A percentile compares a stretch with the other conserved stretches of the same genome.
phyloP scores from a whole-genome alignment of 768 basidiomycete species.

The Naematelia encephala region DNA sequence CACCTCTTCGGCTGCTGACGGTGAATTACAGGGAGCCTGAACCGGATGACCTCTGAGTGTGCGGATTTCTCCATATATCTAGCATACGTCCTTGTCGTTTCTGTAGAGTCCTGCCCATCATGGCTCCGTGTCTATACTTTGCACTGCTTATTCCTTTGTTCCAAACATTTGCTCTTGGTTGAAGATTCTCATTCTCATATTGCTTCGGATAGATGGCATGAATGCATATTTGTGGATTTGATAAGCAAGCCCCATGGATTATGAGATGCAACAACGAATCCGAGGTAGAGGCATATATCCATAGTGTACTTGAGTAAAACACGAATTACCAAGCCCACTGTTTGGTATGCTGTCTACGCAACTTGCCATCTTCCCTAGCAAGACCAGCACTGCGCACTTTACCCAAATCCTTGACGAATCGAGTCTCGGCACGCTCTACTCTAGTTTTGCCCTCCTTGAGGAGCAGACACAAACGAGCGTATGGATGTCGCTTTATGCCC shows the following conservation, averaged over 20 bases:
- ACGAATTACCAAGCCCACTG: constrained; percentile 45
- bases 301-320: too few relatives aligned
- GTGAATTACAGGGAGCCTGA: constrained; percentile 6
- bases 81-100: not conserved
- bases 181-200: not conserved
- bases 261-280: too few relatives aligned
- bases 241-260: too few relatives aligned
- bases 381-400: constrained; percentile 75
- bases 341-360: constrained; percentile 45
- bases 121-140: not conserved
- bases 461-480: constrained; percentile 70
- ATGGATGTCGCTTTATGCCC: constrained; percentile 73
- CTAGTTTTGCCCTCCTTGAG: constrained; percentile 75
- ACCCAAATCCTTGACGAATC: constrained; percentile 65
- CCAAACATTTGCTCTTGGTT: not conserved
- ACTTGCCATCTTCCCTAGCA: constrained; percentile 64
- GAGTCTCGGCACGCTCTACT: constrained; percentile 64
- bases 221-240: too few relatives aligned
- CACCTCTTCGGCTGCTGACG: not conserved
- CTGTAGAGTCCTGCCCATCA: not conserved
- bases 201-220: not conserved
- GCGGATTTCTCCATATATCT: not conserved
- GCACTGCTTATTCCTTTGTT: not conserved
- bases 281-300: too few relatives aligned
- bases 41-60: constrained; percentile 9